Percentiles rank a stretch among this genome's conserved stretches.
These are phyloP conservation scores for Candida insectorum DNA, from an alignment of 805 yeast genomes.

Conservation along the genomic window DNA sequence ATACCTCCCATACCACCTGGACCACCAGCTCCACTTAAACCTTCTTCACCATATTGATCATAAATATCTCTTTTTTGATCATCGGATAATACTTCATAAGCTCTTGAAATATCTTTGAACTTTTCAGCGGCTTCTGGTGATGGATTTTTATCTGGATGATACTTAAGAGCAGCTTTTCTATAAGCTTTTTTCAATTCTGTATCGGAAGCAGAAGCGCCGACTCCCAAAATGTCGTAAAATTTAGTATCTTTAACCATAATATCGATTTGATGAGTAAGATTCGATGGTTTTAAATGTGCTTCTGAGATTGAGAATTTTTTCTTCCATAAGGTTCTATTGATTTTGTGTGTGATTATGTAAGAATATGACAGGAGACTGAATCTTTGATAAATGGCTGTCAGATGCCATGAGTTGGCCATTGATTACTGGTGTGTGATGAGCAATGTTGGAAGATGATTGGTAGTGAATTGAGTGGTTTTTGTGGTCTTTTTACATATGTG, in stretches of 20 bases:
- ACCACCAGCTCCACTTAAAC: conserved; percentile 72
- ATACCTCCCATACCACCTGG: conserved; percentile 55
- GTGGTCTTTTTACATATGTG: too few relatives aligned
- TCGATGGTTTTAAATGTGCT: too few relatives aligned
- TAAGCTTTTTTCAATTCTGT: conserved; percentile 77
- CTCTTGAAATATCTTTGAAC: conserved; percentile 85
- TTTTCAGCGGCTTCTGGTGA: conserved; percentile 92
- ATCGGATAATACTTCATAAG: conserved; percentile 86
- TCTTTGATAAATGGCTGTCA: too few relatives aligned
- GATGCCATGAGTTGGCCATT: too few relatives aligned
- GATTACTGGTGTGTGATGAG: too few relatives aligned
- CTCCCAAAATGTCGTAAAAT: conserved; percentile 72
- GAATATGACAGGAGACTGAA: background rate
- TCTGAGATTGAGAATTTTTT: conserved; percentile 2
- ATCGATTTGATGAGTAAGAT: too few relatives aligned
- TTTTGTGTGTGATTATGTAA: background rate
- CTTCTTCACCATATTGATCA: conserved; percentile 92
- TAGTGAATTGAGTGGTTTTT: too few relatives aligned
- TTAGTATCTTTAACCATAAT: conserved; percentile 80
- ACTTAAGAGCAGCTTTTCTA: conserved; percentile 75
- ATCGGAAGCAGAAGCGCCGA: conserved; percentile 64
- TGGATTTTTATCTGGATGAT: conserved; percentile 82
- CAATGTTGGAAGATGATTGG: too few relatives aligned
- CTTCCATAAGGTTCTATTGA: conserved; percentile 8
- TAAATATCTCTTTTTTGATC: conserved; percentile 83